Percentiles rank a stretch among this genome's conserved stretches.
phyloP scores from a whole-genome alignment of 1,139 yeast genomes.

The Magnusiomyces fungicola region DNA sequence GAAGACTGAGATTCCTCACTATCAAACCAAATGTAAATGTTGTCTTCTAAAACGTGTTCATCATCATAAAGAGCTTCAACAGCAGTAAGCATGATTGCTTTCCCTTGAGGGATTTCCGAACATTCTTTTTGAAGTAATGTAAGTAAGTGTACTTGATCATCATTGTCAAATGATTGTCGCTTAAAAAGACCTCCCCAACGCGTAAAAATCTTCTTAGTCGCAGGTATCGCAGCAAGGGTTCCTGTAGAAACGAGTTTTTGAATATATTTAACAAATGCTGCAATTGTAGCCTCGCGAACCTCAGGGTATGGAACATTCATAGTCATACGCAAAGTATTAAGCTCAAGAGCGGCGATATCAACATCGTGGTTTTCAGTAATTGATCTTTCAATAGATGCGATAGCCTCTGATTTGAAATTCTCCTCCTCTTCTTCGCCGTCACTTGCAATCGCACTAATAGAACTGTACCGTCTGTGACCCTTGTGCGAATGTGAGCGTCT shows the following conservation, averaged over 20 bases:
- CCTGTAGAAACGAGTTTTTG: constrained; percentile 67
- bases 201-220: constrained; percentile 63
- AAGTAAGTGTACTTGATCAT: constrained; percentile 71
- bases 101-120: constrained; percentile 36
- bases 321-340: constrained; percentile 93
- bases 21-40: constrained; percentile 77
- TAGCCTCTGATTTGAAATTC: constrained; percentile 78
- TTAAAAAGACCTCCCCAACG: constrained; percentile 76
- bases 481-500: background rate
- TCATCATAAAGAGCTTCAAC: constrained; percentile 65
- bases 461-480: constrained; percentile 11
- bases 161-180: constrained; percentile 68
- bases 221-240: constrained; percentile 67
- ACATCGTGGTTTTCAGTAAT: constrained; percentile 85
- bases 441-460: constrained; percentile 21
- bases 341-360: constrained; percentile 86
- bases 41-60: constrained; percentile 77
- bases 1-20: constrained; percentile 38
- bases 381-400: constrained; percentile 90
- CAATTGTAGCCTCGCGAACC: constrained; percentile 73
- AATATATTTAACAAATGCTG: constrained; percentile 62
- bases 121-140: constrained; percentile 48
- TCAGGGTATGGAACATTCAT: constrained; percentile 94
- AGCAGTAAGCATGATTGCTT: constrained; percentile 52
- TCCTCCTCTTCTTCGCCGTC: constrained; percentile 56